Conservation (phyloP, 1,284 basidiomycete genomes). For the Pyrrhoderma lamaoense region DNA sequence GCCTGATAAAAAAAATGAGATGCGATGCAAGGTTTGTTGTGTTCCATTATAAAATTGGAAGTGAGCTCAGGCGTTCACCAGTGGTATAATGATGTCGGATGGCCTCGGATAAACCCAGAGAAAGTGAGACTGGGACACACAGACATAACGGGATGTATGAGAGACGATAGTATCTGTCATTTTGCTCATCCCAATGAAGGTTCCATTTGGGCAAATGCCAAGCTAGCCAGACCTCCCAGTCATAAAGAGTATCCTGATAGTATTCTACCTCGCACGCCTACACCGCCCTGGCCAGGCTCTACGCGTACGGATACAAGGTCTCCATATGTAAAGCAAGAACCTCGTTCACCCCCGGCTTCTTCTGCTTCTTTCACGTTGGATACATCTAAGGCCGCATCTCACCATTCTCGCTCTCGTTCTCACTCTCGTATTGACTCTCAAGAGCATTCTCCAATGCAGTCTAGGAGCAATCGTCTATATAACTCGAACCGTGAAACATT, state of each 20-base stretch:
- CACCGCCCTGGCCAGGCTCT: background rate
- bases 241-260: background rate
- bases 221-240: background rate
- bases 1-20: too few species aligned
- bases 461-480: too few species aligned
- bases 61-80: background rate
- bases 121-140: background rate
- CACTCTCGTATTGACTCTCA: background rate
- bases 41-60: background rate
- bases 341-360: background rate
- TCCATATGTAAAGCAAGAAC: constrained; percentile 9
- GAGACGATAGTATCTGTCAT: background rate
- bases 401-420: background rate
- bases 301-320: background rate
- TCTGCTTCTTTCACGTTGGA: background rate
- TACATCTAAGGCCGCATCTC: background rate
- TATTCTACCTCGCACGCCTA: constrained; percentile 2
- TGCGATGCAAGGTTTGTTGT: background rate
- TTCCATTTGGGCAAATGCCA: background rate
- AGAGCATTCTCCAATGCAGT: too few species aligned
- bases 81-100: constrained; percentile 16
- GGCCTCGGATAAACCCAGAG: constrained; percentile 12
- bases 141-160: background rate
- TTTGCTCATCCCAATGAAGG: constrained; percentile 12
- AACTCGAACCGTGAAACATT: too few species aligned